These are phyloP conservation scores for Mariannaea sp. DNA, from an alignment of 2,329 filamentous ascomycete species.

Conservation along the genomic window DNA sequence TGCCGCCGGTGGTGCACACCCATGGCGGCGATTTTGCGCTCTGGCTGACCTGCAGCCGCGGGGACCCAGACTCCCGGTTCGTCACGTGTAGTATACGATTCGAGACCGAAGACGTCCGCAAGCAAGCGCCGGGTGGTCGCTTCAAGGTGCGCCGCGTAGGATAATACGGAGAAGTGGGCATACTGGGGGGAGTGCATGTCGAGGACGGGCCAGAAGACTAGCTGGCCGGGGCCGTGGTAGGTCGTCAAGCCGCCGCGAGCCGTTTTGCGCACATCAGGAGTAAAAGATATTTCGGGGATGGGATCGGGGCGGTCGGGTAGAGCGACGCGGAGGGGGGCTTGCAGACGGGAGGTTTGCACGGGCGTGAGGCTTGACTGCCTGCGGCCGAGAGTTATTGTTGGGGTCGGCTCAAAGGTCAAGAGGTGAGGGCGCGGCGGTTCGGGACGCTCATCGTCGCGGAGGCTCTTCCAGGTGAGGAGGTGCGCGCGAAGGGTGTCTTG, in stretches of 20 bases:
- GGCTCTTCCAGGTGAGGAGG: slow-evolving; percentile 44
- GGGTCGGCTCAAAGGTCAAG: slow-evolving; percentile 79
- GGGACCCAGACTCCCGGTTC: slow-evolving; percentile 85
- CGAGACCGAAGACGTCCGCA: slow-evolving; percentile 58
- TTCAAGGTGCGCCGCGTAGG: slow-evolving; percentile 81
- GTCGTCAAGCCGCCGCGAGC: slow-evolving; percentile 90
- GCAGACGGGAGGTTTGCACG: slow-evolving; percentile 52
- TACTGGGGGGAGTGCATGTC: slow-evolving; percentile 69
- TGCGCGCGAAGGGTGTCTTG: slow-evolving; percentile 43
- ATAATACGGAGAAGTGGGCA: slow-evolving; percentile 66
- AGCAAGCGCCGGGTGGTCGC: slow-evolving; percentile 73
- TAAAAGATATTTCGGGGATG: slow-evolving; percentile 40
- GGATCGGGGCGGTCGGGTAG: slow-evolving; percentile 33
- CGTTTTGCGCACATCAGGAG: slow-evolving; percentile 69
- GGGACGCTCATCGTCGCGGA: slow-evolving; percentile 22
- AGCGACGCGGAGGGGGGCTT: slow-evolving; percentile 45
- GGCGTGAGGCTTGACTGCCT: slow-evolving; percentile 65
- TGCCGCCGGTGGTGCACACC: slow-evolving; percentile 90
- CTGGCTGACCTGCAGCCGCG: slow-evolving; percentile 36
- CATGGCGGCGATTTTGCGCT: slow-evolving; percentile 83
- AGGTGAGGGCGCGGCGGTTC: slow-evolving; percentile 67
- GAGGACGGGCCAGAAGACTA: slow-evolving; percentile 91
- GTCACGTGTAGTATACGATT: slow-evolving; percentile 63
- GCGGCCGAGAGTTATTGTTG: slow-evolving; percentile 89
- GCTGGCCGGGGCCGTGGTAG: slow-evolving; percentile 92